Evolutionary conservation across 345 rosid species (phyloP), one percentile per base, ranked within the genome.

Genomic region (Arabidopsis arenosa): DNA sequence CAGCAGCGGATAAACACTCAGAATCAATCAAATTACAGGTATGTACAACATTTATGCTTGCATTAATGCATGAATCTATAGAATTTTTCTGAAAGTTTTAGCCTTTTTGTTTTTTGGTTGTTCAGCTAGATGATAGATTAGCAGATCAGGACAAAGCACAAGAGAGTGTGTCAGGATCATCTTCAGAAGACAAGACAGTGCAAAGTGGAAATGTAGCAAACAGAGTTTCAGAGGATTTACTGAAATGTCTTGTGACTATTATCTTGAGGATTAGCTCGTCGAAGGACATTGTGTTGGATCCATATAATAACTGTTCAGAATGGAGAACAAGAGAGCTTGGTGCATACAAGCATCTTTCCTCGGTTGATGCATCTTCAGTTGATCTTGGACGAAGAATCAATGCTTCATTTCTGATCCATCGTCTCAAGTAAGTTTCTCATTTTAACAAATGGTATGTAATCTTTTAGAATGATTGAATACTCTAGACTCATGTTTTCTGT

Each of bases 161-260:
- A 12, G 87, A 85, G 75, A 87, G 85, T 78, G 82, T 83, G 7
- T 70, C 87, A 2, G 80, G 70, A 62, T 74, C 81, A 66, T 75
- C 81, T 63, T 68, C 81, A 6, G 83, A 83, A 40, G 88, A 86
- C 40, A 81, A 73, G 64, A 39, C 75, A 65, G 9, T 58, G 4
- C 88, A 85, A 76, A 70, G 66, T 62, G 84, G 83, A 56, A 80
- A 75, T 60, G 40, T 74, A 30, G 91, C 96, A 15, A 90, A 95
- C 80, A 87, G 83, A 74, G 70, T 92, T 74, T 89, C 97, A 0
- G 97, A 90, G 85, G 93, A 92, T 74, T 80, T 84, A 47, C 70
- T 88, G 70, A 83, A 80, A 79, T 88, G 91, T 63, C 65, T 90
- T 80, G 84, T 72, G 36, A 83, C 83, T 81, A 89, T 92, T 74